These are phyloP conservation scores for Saccharomycopsis javanensis DNA, from an alignment of 805 yeast species.

Conservation along the genomic window DNA sequence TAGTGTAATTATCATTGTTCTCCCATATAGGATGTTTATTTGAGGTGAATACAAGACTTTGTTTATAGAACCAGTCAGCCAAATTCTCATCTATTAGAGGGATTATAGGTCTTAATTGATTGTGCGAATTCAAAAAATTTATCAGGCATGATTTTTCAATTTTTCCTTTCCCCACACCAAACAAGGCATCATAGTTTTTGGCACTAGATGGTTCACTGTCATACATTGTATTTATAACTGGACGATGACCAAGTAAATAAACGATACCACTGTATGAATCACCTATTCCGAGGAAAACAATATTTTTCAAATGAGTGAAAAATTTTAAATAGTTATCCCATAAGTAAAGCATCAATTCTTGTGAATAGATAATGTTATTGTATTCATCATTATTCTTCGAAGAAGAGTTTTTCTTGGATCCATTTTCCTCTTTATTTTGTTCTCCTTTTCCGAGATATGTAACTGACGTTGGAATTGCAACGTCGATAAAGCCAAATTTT, in stretches of 20 bases:
- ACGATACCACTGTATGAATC: slow-evolving; percentile 82
- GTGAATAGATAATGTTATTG: slow-evolving; percentile 32
- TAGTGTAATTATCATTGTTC: slow-evolving; percentile 35
- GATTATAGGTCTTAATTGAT: slow-evolving; percentile 55
- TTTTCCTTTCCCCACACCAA: slow-evolving; percentile 14
- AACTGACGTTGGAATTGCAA: slow-evolving; percentile 60
- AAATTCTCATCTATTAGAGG: slow-evolving; percentile 84
- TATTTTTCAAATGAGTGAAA: slow-evolving; percentile 51
- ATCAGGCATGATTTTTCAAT: slow-evolving; percentile 16
- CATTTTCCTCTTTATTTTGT: slow-evolving; percentile 1
- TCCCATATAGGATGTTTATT: slow-evolving; percentile 77
- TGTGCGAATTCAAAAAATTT: slow-evolving; percentile 15
- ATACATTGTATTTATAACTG: slow-evolving; percentile 14
- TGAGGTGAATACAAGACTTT: slow-evolving; percentile 75
- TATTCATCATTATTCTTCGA: slow-evolving; percentile 10
- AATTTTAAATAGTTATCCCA: slow-evolving; percentile 89
- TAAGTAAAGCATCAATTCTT: slow-evolving; percentile 64
- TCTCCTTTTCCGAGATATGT: slow-evolving; percentile 24
- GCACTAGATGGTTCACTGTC: slow-evolving; percentile 1
- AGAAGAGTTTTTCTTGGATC: slow-evolving; percentile 1
- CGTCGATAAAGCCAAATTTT: slow-evolving; percentile 73
- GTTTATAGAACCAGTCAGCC: slow-evolving; percentile 84
- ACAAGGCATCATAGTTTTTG: neutral
- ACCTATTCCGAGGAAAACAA: slow-evolving; percentile 81
- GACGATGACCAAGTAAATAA: slow-evolving; percentile 76